These are phyloP conservation scores for Thermoascus crustaceus DNA, from an alignment of 2,329 filamentous ascomycete species.

Conservation along the genomic window DNA sequence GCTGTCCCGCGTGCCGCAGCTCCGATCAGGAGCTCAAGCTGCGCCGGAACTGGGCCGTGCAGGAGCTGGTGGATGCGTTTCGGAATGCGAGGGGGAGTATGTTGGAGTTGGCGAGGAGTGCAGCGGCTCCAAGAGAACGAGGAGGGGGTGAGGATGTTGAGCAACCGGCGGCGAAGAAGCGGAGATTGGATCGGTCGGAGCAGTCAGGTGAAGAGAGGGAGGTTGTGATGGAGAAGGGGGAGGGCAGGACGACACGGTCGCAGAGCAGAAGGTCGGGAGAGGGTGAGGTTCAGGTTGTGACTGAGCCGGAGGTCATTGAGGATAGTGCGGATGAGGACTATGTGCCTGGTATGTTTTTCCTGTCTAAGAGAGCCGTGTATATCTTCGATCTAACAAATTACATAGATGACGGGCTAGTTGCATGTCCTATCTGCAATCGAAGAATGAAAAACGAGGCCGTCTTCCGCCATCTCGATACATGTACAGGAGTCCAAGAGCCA, in stretches of 20 bases:
- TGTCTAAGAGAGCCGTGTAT: neutral
- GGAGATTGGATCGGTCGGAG: slow-evolving; percentile 24
- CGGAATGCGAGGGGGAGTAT: slow-evolving; percentile 54
- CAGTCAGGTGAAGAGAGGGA: no score
- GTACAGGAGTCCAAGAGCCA: slow-evolving; percentile 28
- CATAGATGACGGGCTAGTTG: slow-evolving; percentile 64
- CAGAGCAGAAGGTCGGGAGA: slow-evolving; percentile 17
- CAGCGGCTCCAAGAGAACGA: slow-evolving; percentile 46
- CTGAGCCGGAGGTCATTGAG: slow-evolving; percentile 27
- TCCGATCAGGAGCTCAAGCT: slow-evolving; percentile 76
- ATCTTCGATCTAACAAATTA: slow-evolving; percentile 11
- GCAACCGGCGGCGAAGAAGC: slow-evolving; percentile 24
- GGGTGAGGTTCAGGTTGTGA: slow-evolving; percentile 7
- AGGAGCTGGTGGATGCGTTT: slow-evolving; percentile 78
- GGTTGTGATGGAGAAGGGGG: slow-evolving; percentile 23
- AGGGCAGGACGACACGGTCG: slow-evolving; percentile 29
- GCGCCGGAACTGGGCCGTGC: slow-evolving; percentile 73
- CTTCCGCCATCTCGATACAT: slow-evolving; percentile 71
- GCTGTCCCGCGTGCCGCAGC: slow-evolving; percentile 76
- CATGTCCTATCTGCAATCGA: slow-evolving; percentile 72
- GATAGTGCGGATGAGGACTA: slow-evolving; percentile 36
- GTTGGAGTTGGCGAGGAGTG: slow-evolving; percentile 53
- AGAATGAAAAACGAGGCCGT: slow-evolving; percentile 75
- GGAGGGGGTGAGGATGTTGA: slow-evolving; percentile 31
- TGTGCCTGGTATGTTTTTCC: slow-evolving; percentile 22